These are phyloP conservation scores for Daldinia caldariorum DNA, from an alignment of 495 filamentous ascomycete genomes.

Conservation along the genomic window DNA sequence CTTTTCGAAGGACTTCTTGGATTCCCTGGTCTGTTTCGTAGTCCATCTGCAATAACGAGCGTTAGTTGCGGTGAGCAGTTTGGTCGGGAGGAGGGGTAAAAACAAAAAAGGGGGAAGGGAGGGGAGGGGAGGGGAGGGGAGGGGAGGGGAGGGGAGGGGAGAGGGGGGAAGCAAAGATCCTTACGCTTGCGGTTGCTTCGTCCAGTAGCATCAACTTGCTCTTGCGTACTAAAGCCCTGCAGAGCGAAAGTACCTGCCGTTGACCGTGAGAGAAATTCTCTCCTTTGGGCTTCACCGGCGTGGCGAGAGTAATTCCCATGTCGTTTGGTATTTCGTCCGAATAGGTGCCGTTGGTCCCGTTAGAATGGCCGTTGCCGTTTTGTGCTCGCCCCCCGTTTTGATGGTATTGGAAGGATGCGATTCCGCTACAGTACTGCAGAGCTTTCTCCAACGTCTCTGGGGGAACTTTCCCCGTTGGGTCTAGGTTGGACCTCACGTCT, in stretches of 20 bases:
- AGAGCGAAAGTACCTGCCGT: conserved; percentile 66
- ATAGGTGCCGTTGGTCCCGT: conserved; percentile 39
- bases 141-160: background rate
- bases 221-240: conserved; percentile 63
- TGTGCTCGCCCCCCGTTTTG: conserved; percentile 40
- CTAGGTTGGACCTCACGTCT: conserved; percentile 60
- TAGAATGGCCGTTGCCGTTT: conserved; percentile 40
- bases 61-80: conserved; percentile 4
- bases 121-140: too few species aligned
- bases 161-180: conserved; percentile 2
- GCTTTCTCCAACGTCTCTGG: conserved; percentile 54
- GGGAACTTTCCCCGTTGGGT: conserved; percentile 58
- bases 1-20: conserved; percentile 56
- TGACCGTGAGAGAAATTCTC: conserved; percentile 68
- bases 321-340: conserved; percentile 31
- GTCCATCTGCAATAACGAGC: conserved; percentile 52
- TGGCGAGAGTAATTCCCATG: conserved; percentile 51
- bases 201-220: conserved; percentile 66
- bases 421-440: conserved; percentile 54
- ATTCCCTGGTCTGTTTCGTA: conserved; percentile 64
- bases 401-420: conserved; percentile 58
- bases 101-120: too few species aligned
- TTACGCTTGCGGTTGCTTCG: conserved; percentile 64
- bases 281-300: conserved; percentile 59
- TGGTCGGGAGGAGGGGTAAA: background rate